phyloP scores from a whole-genome alignment of 345 rosid species.

The Eutrema japonicum region DNA sequence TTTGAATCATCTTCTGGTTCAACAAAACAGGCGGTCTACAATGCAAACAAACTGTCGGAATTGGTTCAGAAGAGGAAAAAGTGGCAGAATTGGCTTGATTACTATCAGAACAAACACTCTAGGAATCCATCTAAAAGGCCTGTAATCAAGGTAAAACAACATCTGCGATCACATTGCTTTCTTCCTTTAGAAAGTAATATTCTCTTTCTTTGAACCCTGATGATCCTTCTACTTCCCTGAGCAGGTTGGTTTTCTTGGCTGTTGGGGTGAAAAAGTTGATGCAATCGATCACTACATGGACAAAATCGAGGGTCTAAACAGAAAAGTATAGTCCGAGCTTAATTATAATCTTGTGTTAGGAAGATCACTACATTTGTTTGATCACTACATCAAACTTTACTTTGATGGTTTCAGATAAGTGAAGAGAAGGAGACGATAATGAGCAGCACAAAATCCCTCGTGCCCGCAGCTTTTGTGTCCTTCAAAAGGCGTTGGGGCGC shows the following conservation, averaged over 20 bases:
- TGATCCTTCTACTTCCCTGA: constrained; percentile 22
- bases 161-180: constrained; percentile 10
- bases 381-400: not conserved
- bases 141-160: constrained; percentile 53
- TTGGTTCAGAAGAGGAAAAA: constrained; percentile 67
- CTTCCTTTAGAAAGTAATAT: not conserved
- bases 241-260: constrained; percentile 80
- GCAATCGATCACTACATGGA: constrained; percentile 71
- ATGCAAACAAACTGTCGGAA: constrained; percentile 71
- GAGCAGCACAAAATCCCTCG: constrained; percentile 55
- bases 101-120: constrained; percentile 69
- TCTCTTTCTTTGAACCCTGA: constrained; percentile 17
- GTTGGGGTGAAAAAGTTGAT: constrained; percentile 70
- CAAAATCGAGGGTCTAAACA: constrained; percentile 60
- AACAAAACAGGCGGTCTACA: constrained; percentile 67
- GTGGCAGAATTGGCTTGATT: constrained; percentile 84
- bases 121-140: constrained; percentile 68
- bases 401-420: constrained; percentile 58
- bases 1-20: constrained; percentile 9
- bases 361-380: too few species aligned
- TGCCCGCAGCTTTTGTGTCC: constrained; percentile 88
- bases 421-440: constrained; percentile 61
- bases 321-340: constrained; percentile 50
- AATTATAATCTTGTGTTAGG: too few species aligned
- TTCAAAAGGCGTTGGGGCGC: constrained; percentile 94